Base-by-base conservation (phyloP, 495 filamentous ascomycete species). In the Halenospora varia region DNA sequence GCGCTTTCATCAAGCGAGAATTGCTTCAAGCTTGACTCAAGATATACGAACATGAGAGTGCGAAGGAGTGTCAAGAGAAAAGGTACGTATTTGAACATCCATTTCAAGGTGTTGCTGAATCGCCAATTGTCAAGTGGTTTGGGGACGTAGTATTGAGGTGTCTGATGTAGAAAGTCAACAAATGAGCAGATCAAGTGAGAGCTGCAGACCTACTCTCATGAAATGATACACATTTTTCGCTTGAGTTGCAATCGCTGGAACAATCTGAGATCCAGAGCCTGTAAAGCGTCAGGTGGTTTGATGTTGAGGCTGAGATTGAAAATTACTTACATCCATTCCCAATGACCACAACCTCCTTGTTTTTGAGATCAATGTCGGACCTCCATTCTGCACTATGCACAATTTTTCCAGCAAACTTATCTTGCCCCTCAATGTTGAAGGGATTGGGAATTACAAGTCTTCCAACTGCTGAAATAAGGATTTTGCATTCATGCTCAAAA, bases 181-280 rank as follows among this genome's bases (percentile, higher is more conserved):
- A 47, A 47, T n/a, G 44, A 47, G 44, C 44, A 4, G 17, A 4
- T 4, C 17, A 47, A 47, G 44, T 47, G n/a, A 47, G 17, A 6
- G 6, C 44, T 23, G 17, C 44, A 47, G 44, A 47, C 29, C 13
- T 35, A 35, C 44, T 47, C 44, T 47, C n/a, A 47, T 47, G 17
- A 47, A 47, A 47, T 47, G n/a, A n/a, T 47, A 47, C 6, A 47
- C 44, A 47, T 47, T 47, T n/a, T 47, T 47, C 6, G 44, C 44
- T 17, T 47, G 6, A n/a, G 6, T 47, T 47, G n/a, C n/a, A 47
- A 47, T 47, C 17, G n/a, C 44, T 47, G n/a, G 20, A 47, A 47
- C 44, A 47, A 47, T 47, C 17, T 47, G 44, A 6, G n/a, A 47
- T 6, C 44, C n/a, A 23, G 44, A 47, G 17, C 44, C 44, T 47